Evolutionary conservation across 2,329 filamentous ascomycete species (phyloP).

Genomic region (Sphaerulina musiva): DNA sequence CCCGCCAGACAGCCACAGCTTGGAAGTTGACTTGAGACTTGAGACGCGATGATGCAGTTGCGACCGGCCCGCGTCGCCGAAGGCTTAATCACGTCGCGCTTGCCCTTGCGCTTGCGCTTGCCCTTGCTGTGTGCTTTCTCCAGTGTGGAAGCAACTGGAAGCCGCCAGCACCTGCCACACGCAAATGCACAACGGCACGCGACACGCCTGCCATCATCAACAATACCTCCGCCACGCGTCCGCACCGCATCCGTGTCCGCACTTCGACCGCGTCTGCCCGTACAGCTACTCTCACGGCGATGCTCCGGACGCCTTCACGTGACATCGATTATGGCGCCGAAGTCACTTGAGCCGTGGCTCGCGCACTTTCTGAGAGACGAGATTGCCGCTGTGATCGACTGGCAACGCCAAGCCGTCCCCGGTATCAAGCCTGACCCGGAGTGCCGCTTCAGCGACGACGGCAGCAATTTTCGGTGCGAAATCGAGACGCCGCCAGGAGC

Average conservation of each 20-base stretch:
- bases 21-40: too few species aligned
- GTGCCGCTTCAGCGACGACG: slow-evolving; percentile 26
- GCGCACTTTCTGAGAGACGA: slow-evolving; percentile 24
- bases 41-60: too few species aligned
- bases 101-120: too few species aligned
- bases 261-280: not conserved
- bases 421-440: slow-evolving; percentile 26
- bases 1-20: too few species aligned
- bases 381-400: slow-evolving; percentile 25
- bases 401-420: slow-evolving; percentile 18
- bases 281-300: not conserved
- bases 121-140: too few species aligned
- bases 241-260: not conserved
- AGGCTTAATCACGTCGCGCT: too few species aligned
- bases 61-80: too few species aligned
- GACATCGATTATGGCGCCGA: slow-evolving; percentile 15
- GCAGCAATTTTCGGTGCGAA: slow-evolving; percentile 29
- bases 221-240: not conserved
- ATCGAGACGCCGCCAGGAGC: slow-evolving; percentile 8
- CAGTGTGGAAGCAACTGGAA: too few species aligned
- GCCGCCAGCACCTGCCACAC: too few species aligned
- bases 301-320: slow-evolving; percentile 1
- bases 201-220: not conserved
- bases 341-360: slow-evolving; percentile 28
- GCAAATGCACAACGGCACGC: too few species aligned